Conservation (phyloP, 345 rosid species). For the Sonneratia alba region DNA sequence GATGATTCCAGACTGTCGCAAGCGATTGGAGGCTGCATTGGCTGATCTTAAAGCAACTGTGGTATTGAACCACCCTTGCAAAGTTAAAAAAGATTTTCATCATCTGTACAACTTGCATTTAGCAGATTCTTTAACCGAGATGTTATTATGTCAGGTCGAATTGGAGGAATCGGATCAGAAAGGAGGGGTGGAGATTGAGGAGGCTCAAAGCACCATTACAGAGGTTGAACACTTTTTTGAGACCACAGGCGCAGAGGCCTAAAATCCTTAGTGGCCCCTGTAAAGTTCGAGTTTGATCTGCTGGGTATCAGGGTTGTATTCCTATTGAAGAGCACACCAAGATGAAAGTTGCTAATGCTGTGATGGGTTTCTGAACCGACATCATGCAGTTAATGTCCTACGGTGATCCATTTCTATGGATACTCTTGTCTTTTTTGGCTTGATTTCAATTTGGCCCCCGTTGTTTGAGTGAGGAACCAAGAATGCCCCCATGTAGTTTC, state of each 20-base stretch:
- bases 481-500: too few relatives aligned
- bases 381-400: too few relatives aligned
- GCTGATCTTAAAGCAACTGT: slow-evolving; percentile 63
- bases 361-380: too few relatives aligned
- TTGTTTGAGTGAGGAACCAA: too few relatives aligned
- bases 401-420: too few relatives aligned
- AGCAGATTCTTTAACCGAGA: not conserved
- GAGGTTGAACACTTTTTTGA: slow-evolving; percentile 53
- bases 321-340: too few relatives aligned
- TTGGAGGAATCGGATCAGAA: slow-evolving; percentile 49
- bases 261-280: slow-evolving; percentile 1
- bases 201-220: slow-evolving; percentile 49
- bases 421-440: too few relatives aligned
- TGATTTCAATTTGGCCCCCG: too few relatives aligned
- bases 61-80: slow-evolving; percentile 27
- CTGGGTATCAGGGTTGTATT: not conserved
- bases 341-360: too few relatives aligned
- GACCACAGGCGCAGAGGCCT: slow-evolving; percentile 34
- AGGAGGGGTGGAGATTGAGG: slow-evolving; percentile 52
- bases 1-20: slow-evolving; percentile 93
- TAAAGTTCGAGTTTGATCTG: not conserved
- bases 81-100: not conserved
- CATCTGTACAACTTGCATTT: not conserved
- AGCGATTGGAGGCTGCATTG: slow-evolving; percentile 72
- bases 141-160: slow-evolving; percentile 33